Base-by-base conservation (phyloP, 164 flowering plant genomes). In the Chloranthus sessilifolius region DNA sequence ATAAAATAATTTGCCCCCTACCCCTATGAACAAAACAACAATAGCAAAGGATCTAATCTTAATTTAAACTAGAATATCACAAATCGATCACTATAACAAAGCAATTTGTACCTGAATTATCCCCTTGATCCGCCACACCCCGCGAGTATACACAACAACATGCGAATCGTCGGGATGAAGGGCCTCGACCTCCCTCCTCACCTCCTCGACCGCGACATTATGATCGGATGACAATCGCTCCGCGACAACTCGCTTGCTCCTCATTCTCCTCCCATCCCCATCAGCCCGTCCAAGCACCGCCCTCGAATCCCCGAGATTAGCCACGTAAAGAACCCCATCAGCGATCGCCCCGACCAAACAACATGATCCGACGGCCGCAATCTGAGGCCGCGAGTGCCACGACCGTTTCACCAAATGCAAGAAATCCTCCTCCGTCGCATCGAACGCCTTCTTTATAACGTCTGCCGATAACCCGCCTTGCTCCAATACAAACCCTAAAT, bases 121-220 rank as follows among this genome's bases (percentile, higher is more conserved):
- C 27, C 89, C 89, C 64, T 79, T 82, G 5, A 82, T 83, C 4
- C 89, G 81, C 85, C 89, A 82, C 43, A 82, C 80, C 48, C 61
- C 72, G 71, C 77, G 81, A 43, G 58, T 77, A 20, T 58, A 38
- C 22, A 77, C 72, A 49, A 80, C 85, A 44, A 83, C 81, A 26
- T 81, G 64, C 1, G 78, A 36, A 68, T 83, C 87, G 55, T 78
- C 28, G 15, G 91, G 87, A 68, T 83, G 87, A 60, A 53, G 39
- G 6, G 60, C 39, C 39, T 62, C 51, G n/a, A 83, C 61, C 47
- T 83, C 87, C 21, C 75, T 67, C 58, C 91, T 76, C 37, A 78
- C 81, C 23, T 82, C 65, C 12, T 71, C 78, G 3, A 61, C 15
- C 43, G 63, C 70, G 16, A 79, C 85, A 61, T 81, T 83, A 61